Evolutionary conservation across 2,329 filamentous ascomycete species (phyloP).

Genomic region (Claviceps monticola): DNA sequence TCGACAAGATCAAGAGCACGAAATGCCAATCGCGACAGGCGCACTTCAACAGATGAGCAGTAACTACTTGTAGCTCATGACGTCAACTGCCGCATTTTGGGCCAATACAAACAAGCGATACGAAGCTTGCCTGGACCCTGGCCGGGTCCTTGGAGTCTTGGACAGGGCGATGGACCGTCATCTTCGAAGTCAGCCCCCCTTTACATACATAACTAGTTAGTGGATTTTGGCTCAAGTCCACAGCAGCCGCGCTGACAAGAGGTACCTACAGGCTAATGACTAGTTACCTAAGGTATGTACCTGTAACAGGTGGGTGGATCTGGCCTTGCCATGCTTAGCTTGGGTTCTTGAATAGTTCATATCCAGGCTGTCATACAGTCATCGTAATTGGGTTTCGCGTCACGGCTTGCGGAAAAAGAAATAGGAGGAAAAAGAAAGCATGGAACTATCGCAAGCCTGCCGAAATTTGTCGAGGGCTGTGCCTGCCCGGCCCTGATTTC

Average conservation of each 20-base stretch:
- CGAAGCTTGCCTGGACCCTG: not conserved
- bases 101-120: not conserved
- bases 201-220: not conserved
- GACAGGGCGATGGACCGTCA: not conserved
- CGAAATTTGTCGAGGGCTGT: not conserved
- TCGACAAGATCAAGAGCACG: not conserved
- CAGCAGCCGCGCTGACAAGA: too few relatives aligned
- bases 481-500: not conserved
- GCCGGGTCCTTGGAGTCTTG: not conserved
- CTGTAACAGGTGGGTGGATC: not conserved
- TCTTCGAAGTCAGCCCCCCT: not conserved
- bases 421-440: not conserved
- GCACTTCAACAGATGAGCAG: not conserved
- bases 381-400: too few relatives aligned
- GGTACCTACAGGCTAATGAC: too few relatives aligned
- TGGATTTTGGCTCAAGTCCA: not conserved
- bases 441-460: not conserved
- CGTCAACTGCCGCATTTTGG: not conserved
- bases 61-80: not conserved
- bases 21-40: not conserved
- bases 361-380: not conserved
- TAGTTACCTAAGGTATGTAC: too few relatives aligned
- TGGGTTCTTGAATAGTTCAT: not conserved
- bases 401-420: not conserved
- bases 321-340: not conserved